Evolutionary conservation across 2,329 filamentous ascomycete genomes (phyloP), one percentile per base, ranked within the genome.

Genomic region (Fusarium abutilonis): DNA sequence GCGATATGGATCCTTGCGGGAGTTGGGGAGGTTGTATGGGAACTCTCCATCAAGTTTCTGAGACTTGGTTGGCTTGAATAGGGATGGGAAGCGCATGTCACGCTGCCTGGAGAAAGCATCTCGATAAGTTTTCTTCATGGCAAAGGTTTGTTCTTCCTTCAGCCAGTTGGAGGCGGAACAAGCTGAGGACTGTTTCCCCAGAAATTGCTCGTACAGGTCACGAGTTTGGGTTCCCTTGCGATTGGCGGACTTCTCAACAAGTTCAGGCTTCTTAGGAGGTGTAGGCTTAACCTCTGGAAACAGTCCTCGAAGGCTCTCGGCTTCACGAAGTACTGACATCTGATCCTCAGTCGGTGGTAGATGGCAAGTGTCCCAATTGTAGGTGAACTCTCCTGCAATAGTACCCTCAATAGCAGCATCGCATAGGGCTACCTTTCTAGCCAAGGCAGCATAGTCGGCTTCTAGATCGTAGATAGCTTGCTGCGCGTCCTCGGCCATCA

Each of bases 341-440:
- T 68, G 56, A 2, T 63, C 17, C 21, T 63, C 39, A 8, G 67
- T 67, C 3, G 57, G 62, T 13, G 44, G 34, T 6, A 52, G 15
- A 14, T 60, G 34, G 62, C 60, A 29, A 11, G 41, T 35, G 11
- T 70, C 64, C 46, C 52, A 61, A 23, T 56, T 13, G 15, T 43
- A 58, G 5, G 52, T 64, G 28, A 69, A 66, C 8, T 58, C 48
- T 17, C 64, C 64, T 4, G 67, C 67, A 40, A 69, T 60, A 2
- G 31, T 35, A 19, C 59, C 64, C 14, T 68, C 67, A 2, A 67
- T 42, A 14, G 34, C 39, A 9, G 54, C 64, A 26, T 69, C 56
- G 23, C 55, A 60, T 14, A 67, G 44, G 2, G 51, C 40, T 1
- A 68, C 46, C 31, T 63, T 58, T 31, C 53, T 40, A 36, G 60